A percentile compares a stretch with the other conserved stretches of the same genome.
These are phyloP conservation scores for Inga oerstediana DNA, from an alignment of 306 rosid species.

Conservation along the genomic window DNA sequence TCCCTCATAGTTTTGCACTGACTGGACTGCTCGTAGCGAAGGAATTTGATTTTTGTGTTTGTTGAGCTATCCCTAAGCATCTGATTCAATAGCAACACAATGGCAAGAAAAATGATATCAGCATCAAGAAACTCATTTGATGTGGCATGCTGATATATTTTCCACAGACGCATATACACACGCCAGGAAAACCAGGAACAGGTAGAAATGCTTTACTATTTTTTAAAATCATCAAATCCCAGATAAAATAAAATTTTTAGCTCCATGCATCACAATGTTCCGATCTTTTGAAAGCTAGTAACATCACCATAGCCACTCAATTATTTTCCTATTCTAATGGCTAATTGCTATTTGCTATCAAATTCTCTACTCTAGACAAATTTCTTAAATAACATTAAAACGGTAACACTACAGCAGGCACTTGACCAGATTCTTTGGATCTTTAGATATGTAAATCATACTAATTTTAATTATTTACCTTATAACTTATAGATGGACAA, in stretches of 20 bases:
- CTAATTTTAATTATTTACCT: slow-evolving; percentile 1
- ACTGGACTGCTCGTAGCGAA: slow-evolving; percentile 91
- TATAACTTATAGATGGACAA: background rate
- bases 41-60: slow-evolving; percentile 73
- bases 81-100: slow-evolving; percentile 46
- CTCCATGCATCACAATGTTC: background rate
- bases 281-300: background rate
- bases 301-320: slow-evolving; percentile 2
- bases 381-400: background rate
- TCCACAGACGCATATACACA: background rate
- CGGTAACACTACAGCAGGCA: background rate
- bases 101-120: background rate
- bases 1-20: slow-evolving; percentile 80
- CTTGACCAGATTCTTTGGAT: background rate
- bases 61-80: slow-evolving; percentile 76
- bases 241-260: background rate
- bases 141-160: background rate
- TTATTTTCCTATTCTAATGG: background rate
- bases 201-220: background rate
- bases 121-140: background rate
- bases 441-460: background rate
- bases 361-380: background rate
- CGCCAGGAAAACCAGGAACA: background rate
- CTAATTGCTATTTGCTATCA: background rate
- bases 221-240: background rate